Evolutionary conservation across 1,139 yeast species (phyloP).

Genomic region (Zygoascus meyerae): DNA sequence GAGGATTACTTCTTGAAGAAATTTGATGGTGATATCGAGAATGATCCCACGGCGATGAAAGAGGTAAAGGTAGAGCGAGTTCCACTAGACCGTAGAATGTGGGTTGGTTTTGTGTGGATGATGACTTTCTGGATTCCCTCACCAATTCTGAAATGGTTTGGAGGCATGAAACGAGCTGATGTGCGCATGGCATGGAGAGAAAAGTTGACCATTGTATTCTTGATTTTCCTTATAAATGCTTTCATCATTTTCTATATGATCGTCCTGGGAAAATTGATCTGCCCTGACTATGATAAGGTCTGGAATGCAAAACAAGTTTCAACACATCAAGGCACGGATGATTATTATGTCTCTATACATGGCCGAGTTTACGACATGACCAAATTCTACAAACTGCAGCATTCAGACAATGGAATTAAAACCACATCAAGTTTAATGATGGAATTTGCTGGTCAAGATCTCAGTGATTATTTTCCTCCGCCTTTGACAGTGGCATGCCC

Average conservation of each 20-base stretch:
- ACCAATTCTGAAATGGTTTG: conserved; percentile 29
- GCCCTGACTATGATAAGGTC: conserved; percentile 39
- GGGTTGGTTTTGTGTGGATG: conserved; percentile 37
- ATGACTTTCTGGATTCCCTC: conserved; percentile 39
- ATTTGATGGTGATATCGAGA: conserved; percentile 20
- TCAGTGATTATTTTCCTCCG: conserved; percentile 38
- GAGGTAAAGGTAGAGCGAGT: conserved; percentile 27
- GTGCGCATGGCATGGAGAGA: conserved; percentile 41
- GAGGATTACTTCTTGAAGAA: conserved; percentile 25
- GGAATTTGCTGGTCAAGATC: conserved; percentile 36
- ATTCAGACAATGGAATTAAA: conserved; percentile 34
- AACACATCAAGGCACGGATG: conserved; percentile 34
- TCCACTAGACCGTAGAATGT: conserved; percentile 31
- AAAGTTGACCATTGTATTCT: conserved; percentile 33
- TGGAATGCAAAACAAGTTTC: conserved; percentile 36
- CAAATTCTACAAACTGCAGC: conserved; percentile 37
- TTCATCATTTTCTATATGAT: conserved; percentile 40
- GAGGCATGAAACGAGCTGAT: conserved; percentile 36
- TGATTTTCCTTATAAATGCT: conserved; percentile 34
- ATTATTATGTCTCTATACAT: conserved; percentile 36
- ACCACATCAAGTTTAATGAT: conserved; percentile 32
- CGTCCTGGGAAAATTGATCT: conserved; percentile 34
- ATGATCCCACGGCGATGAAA: conserved; percentile 12
- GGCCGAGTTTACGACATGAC: conserved; percentile 40
- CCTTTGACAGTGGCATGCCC: conserved; percentile 39